Percentiles rank a stretch among this genome's conserved stretches.
Evolutionary conservation across 768 basidiomycete genomes (phyloP).

Genomic region (Termitomyces sp.): DNA sequence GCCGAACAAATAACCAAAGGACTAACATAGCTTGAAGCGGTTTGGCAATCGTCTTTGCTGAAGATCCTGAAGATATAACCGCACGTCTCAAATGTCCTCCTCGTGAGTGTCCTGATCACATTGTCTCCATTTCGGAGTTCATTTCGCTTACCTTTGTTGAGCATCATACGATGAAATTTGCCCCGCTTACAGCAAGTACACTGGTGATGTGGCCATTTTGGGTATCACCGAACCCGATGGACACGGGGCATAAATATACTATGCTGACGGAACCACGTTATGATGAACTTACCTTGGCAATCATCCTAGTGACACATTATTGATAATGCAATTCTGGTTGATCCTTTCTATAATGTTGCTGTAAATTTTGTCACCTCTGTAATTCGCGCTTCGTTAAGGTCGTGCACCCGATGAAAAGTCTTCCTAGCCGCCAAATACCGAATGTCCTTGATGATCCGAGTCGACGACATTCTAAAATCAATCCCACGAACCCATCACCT

Average conservation of each 20-base stretch:
- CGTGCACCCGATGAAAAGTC: too few relatives aligned
- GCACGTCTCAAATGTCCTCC: background rate
- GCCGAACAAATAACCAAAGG: background rate
- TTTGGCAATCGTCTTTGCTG: conserved; percentile 28
- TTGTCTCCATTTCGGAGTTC: background rate
- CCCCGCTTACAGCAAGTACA: background rate
- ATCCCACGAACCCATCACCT: too few relatives aligned
- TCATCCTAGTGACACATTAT: too few relatives aligned
- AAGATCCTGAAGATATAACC: conserved; percentile 13
- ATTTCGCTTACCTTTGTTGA: background rate
- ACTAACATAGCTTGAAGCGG: conserved; percentile 4
- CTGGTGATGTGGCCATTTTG: background rate
- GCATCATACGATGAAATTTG: background rate
- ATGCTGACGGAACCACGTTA: too few relatives aligned
- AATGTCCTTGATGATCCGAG: too few relatives aligned
- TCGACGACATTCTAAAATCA: too few relatives aligned
- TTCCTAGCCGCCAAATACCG: too few relatives aligned
- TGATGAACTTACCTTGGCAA: too few relatives aligned
- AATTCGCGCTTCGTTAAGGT: too few relatives aligned
- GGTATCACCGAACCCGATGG: background rate
- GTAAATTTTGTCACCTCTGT: too few relatives aligned
- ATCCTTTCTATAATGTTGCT: too few relatives aligned
- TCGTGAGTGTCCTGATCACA: background rate
- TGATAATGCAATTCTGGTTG: too few relatives aligned
- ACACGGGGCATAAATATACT: background rate